Evolutionary conservation across 2,329 filamentous ascomycete species (phyloP).

Genomic region (Rutstroemia sp.): DNA sequence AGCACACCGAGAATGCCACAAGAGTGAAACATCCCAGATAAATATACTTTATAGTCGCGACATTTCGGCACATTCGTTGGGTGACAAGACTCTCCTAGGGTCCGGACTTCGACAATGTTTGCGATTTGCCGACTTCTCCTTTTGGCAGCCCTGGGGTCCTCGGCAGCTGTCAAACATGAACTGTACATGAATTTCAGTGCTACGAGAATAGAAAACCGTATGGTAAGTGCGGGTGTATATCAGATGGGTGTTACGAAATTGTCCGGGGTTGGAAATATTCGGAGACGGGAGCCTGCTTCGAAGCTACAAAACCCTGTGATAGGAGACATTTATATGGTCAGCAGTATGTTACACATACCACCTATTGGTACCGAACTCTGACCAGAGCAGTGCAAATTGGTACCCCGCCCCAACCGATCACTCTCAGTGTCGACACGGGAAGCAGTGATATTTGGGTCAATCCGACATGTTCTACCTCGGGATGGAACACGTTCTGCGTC

Average conservation of each 20-base stretch:
- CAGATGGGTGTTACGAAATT: conserved; percentile 1
- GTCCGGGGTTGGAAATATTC: not conserved
- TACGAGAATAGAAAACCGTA: not conserved
- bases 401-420: not conserved
- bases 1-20: not conserved
- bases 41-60: not conserved
- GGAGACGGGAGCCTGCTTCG: not conserved
- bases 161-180: not conserved
- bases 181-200: not conserved
- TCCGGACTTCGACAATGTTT: not conserved
- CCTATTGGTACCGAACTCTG: not conserved
- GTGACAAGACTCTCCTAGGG: not conserved
- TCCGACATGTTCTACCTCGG: conserved; percentile 6
- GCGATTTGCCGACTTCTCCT: not conserved
- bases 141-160: not conserved
- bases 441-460: conserved; percentile 9
- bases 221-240: not conserved
- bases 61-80: not conserved
- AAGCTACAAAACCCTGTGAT: conserved; percentile 2
- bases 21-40: not conserved
- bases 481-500: conserved; percentile 3
- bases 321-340: conserved; percentile 8
- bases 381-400: conserved; percentile 6
- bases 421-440: conserved; percentile 3
- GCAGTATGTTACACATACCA: not conserved